phyloP scores from a whole-genome alignment of 305 asterid genomes.

The Fraxinus dipetala region DNA sequence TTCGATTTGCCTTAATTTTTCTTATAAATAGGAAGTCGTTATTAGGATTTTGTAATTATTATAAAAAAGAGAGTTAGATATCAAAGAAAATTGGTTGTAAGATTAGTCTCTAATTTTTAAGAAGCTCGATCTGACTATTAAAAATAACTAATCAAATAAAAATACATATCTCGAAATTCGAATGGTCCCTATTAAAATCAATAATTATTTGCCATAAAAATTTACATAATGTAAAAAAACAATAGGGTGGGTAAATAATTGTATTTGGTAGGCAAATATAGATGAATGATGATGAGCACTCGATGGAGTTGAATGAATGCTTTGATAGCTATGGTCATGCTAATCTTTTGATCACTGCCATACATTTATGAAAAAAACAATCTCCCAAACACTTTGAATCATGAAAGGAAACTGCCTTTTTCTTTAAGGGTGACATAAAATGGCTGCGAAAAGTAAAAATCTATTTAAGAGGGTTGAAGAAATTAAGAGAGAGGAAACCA shows the following conservation, averaged over 20 bases:
- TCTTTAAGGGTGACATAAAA: conserved; percentile 23
- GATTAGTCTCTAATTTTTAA: no score
- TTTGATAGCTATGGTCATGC: conserved; percentile 20
- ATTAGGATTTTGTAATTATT: no score
- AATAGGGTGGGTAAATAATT: conserved; percentile 4
- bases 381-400: conserved; percentile 29
- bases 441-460: conserved; percentile 30
- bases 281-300: conserved; percentile 35
- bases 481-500: conserved; percentile 23
- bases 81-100: no score
- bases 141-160: background rate
- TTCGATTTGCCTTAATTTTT: background rate
- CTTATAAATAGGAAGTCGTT: background rate
- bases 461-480: conserved; percentile 13
- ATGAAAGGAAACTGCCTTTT: conserved; percentile 30
- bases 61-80: background rate
- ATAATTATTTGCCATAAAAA: background rate
- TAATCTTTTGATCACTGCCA: conserved; percentile 34
- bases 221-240: background rate
- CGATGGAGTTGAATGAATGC: conserved; percentile 36
- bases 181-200: background rate
- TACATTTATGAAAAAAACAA: conserved; percentile 28
- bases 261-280: conserved; percentile 15
- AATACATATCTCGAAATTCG: background rate
- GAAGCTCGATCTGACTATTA: background rate